These are phyloP conservation scores for Tolypocladium inflatum DNA, from an alignment of 2,329 filamentous ascomycete species.

Conservation along the genomic window DNA sequence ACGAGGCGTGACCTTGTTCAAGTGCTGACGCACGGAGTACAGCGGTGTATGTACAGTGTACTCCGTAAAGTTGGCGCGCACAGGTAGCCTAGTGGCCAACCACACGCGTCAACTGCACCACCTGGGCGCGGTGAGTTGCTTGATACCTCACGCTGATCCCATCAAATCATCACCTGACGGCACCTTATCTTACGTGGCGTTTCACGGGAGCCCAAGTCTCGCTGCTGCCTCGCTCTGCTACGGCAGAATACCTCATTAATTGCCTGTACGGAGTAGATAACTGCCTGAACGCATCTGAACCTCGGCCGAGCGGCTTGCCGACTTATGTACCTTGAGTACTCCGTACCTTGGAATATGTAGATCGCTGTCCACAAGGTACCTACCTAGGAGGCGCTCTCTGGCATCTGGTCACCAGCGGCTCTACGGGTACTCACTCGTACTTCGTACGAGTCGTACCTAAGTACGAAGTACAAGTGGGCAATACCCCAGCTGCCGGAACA, in stretches of 20 bases:
- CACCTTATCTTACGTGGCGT: not conserved
- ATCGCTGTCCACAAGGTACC: too few species aligned
- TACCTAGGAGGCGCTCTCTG: too few species aligned
- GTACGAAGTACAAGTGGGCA: too few species aligned
- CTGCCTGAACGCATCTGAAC: not conserved
- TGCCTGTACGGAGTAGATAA: not conserved
- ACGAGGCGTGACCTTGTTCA: not conserved
- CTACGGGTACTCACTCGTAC: too few species aligned
- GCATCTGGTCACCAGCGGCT: too few species aligned
- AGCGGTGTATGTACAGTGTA: not conserved
- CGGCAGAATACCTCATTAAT: not conserved
- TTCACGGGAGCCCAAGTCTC: not conserved
- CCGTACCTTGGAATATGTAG: too few species aligned
- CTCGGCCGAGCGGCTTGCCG: not conserved
- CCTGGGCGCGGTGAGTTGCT: not conserved
- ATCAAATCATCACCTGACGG: not conserved
- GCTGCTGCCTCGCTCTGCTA: not conserved
- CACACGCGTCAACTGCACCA: not conserved
- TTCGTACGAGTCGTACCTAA: too few species aligned
- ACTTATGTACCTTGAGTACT: too few species aligned
- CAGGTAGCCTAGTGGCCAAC: not conserved
- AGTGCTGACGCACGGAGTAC: not conserved
- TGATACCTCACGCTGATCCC: not conserved
- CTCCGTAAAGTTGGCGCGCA: not conserved
- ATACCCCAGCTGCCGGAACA: too few species aligned